These are phyloP conservation scores for Pyrus pyrifolia DNA, from an alignment of 306 rosid genomes.

Conservation along the genomic window DNA sequence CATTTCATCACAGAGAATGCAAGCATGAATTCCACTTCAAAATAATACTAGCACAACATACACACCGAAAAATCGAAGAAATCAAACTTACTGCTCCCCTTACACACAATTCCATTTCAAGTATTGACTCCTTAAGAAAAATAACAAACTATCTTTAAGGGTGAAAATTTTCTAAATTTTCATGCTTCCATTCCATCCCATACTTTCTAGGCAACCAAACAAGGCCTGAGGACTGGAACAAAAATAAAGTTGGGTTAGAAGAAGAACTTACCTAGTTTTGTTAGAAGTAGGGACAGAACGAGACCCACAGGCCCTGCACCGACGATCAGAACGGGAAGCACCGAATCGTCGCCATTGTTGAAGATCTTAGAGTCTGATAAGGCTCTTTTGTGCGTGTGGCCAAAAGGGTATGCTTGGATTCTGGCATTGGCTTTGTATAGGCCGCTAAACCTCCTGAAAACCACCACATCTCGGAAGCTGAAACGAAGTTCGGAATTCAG, in stretches of 20 bases:
- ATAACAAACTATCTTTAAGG: not conserved
- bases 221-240: not conserved
- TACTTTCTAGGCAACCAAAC: not conserved
- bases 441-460: conserved; percentile 32
- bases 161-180: not conserved
- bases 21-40: not conserved
- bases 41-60: not conserved
- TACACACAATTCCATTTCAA: not conserved
- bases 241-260: not conserved
- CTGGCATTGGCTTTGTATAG: conserved; percentile 21
- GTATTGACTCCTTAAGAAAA: not conserved
- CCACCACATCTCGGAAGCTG: conserved; percentile 39
- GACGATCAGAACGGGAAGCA: conserved; percentile 72
- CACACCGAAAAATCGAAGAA: not conserved
- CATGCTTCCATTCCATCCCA: not conserved
- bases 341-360: conserved; percentile 30
- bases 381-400: conserved; percentile 39
- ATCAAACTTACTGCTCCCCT: not conserved
- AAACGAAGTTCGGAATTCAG: conserved; percentile 3
- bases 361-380: conserved; percentile 36
- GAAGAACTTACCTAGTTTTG: conserved; percentile 56
- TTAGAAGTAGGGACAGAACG: conserved; percentile 71
- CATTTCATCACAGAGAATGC: not conserved
- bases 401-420: conserved; percentile 22
- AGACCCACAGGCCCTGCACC: conserved; percentile 97